Base-by-base conservation (phyloP, 306 rosid genomes). In the Quillaja saponaria region DNA sequence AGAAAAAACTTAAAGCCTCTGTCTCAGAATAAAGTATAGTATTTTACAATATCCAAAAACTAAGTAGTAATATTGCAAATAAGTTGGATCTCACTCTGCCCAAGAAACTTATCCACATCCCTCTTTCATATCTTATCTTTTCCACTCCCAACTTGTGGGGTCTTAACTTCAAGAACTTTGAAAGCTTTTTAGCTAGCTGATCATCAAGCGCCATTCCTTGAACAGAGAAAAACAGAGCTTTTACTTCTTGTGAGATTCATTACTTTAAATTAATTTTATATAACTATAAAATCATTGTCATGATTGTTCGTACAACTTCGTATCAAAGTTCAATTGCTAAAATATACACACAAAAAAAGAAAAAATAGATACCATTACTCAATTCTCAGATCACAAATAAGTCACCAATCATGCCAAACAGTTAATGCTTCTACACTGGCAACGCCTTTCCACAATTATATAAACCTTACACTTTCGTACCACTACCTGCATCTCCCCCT, bases 231-330 rank as follows among this genome's bases (percentile, higher is more conserved):
- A 7, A 54, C 61, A 56, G 40, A 37, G 13, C 42, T 48, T 56
- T 71, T 56, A 45, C 5, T 53, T 55, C 55, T 58, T 68, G 59
- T 59, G 73, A 71, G 63, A 38, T 57, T 52, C 40, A 41, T 66
- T 38, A 12, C 3, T 45, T 6, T 15, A 34, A 17, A 38, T n/a
- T 50, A 50, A 12, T 28, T 52, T 25, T 25, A 4, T 25, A 25
- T 50, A 63, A 60, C 25, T 48, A 28, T 34, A 7, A 51, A 61
- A 62, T 62, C 75, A 55, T 48, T 55, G 69, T 46, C 74, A 67
- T 72, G 85, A 84, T 74, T 80, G 81, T 78, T 85, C 90, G 91
- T 88, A 81, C 90, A 79, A 20, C 78, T 77, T 79, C 81, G 84
- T 84, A 80, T 81, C 80, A 67, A 61, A 58, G 52, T 73, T 20